Evolutionary conservation across 768 basidiomycete species (phyloP), one percentile per base, ranked within the genome.

Genomic region (Dioszegia hungarica): DNA sequence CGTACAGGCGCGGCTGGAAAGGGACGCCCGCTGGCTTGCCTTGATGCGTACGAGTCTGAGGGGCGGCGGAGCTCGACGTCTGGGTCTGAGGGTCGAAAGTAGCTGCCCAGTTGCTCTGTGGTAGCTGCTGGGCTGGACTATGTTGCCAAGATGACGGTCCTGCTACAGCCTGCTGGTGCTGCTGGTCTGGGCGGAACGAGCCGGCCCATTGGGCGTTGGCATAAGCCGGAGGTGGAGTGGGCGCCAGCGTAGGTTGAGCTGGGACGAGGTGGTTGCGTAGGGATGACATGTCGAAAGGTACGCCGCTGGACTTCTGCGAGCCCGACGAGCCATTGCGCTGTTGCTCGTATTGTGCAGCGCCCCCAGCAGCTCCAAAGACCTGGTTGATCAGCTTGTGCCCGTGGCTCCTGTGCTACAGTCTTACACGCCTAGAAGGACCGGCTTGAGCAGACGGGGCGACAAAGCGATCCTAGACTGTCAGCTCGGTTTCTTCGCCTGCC

Each of bases 231-330:
- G 49, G 36, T 20, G 49, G 36, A 17, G 49, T 4, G 15, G 49
- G 5, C 5, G 27, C 24, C 36, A 31, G 15, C 22, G 45, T 46
- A n/a, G 28, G 27, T 17, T 56, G 54, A 20, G 60, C 38, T 15
- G 68, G 60, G 5, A 54, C 22, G 5, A 72, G 57, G 25, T 72
- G 67, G 5, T 61, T 47, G 1, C 63, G 54, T 0, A 72, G 63
- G 11, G 66, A 47, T 14, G 62, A 56, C 17, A 72, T 61, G 37
- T 72, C 70, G 60, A 69, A 67, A 1, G 70, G 36, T 4, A 24
- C n/a, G n/a, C 19, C 25, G 56, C 41, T 31, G 47, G 33, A 34
- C 55, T 17, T 51, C 57, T 15, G 12, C 54, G 46, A 28, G 38
- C 3, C 2, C 36, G 39, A 19, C 33, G 39, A 54, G 22, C 25